Evolutionary conservation across 805 yeast species (phyloP).

Genomic region (Teunomyces gatunensis): DNA sequence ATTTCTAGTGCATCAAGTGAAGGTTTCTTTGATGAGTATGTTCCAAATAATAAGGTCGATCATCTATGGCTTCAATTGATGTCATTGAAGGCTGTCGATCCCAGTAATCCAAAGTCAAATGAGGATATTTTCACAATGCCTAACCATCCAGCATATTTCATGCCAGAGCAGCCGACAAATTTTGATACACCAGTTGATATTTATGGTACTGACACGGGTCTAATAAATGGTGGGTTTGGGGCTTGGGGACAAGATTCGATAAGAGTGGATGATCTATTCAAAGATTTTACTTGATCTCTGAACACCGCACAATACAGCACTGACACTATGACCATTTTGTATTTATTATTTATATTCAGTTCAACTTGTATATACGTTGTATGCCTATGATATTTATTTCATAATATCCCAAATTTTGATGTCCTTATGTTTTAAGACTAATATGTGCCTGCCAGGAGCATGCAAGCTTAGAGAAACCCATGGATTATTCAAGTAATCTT

Average conservation of each 20-base stretch:
- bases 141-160: not conserved
- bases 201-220: not conserved
- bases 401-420: slow-evolving; percentile 2
- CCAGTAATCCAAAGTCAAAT: not conserved
- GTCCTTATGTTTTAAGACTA: not conserved
- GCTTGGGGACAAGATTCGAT: slow-evolving; percentile 1
- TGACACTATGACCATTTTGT: not conserved
- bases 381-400: not conserved
- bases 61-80: slow-evolving; percentile 12
- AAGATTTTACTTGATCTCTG: slow-evolving; percentile 5
- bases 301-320: not conserved
- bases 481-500: not conserved
- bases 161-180: not conserved
- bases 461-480: slow-evolving; percentile 3
- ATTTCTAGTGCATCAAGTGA: not conserved
- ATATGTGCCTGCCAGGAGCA: not conserved
- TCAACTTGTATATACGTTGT: not conserved
- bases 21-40: not conserved
- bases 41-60: slow-evolving; percentile 9
- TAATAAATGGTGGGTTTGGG: not conserved
- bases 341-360: not conserved
- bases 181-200: not conserved
- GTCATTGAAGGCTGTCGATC: slow-evolving; percentile 2
- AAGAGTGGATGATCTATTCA: slow-evolving; percentile 8
- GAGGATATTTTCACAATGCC: not conserved